Conservation (phyloP, 2,329 filamentous ascomycete species). For the Talaromyces piceae region DNA sequence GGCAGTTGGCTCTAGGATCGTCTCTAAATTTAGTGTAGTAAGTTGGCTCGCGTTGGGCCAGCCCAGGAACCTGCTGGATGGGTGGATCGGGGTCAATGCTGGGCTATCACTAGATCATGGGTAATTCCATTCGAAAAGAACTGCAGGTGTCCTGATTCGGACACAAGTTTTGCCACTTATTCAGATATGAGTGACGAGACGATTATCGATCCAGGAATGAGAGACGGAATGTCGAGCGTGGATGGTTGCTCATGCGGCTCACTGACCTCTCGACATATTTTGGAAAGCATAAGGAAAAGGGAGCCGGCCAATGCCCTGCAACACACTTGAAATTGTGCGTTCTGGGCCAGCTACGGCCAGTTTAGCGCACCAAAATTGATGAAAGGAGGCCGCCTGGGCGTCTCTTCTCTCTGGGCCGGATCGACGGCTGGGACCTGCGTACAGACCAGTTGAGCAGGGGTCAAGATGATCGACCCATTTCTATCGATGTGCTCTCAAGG, state of each 20-base stretch:
- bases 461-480: constrained; percentile 16
- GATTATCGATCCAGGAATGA: constrained; percentile 11
- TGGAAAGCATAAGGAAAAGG: neutral
- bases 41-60: constrained; percentile 5
- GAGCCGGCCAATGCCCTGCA: neutral
- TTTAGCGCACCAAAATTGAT: constrained; percentile 5
- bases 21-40: constrained; percentile 8
- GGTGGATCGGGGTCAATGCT: constrained; percentile 13
- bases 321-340: neutral
- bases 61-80: neutral
- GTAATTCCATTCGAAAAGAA: constrained; percentile 11
- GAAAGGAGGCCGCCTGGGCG: neutral
- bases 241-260: constrained; percentile 7
- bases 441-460: constrained; percentile 13
- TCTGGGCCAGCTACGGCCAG: constrained; percentile 6
- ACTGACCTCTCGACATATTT: constrained; percentile 9
- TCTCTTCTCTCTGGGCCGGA: constrained; percentile 8
- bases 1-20: constrained; percentile 9
- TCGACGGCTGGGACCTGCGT: constrained; percentile 14
- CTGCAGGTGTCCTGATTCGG: constrained; percentile 13
- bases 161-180: constrained; percentile 5
- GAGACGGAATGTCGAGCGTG: constrained; percentile 12
- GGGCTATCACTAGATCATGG: constrained; percentile 12
- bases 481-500: constrained; percentile 13
- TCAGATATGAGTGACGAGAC: constrained; percentile 6